These are phyloP conservation scores for Erysimum cheiranthoides DNA, from an alignment of 345 rosid genomes.

Conservation along the genomic window DNA sequence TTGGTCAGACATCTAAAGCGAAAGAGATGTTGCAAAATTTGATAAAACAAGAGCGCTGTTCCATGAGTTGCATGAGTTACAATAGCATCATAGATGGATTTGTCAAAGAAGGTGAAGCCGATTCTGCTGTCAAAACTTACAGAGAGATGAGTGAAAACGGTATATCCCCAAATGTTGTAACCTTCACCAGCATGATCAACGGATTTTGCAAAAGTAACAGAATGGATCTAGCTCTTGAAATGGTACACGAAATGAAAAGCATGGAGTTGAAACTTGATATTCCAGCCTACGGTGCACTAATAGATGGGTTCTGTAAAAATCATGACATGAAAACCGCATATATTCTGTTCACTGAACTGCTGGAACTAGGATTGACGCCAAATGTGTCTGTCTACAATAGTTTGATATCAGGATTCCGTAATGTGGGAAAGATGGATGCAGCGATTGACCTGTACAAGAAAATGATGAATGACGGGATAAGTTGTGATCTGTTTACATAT, in stretches of 20 bases:
- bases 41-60: slow-evolving; percentile 47
- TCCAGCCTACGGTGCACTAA: slow-evolving; percentile 60
- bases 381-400: slow-evolving; percentile 58
- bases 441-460: slow-evolving; percentile 41
- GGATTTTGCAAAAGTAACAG: slow-evolving; percentile 62
- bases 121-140: slow-evolving; percentile 54
- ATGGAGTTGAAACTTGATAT: slow-evolving; percentile 60
- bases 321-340: slow-evolving; percentile 63
- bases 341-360: slow-evolving; percentile 63
- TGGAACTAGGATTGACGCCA: slow-evolving; percentile 63
- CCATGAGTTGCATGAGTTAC: slow-evolving; percentile 59
- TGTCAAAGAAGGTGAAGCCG: slow-evolving; percentile 54
- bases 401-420: slow-evolving; percentile 59
- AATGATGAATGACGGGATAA: slow-evolving; percentile 60
- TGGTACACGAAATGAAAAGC: slow-evolving; percentile 61
- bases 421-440: slow-evolving; percentile 30
- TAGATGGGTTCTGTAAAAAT: slow-evolving; percentile 65
- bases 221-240: slow-evolving; percentile 58
- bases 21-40: slow-evolving; percentile 54
- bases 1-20: slow-evolving; percentile 62
- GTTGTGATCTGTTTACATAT: slow-evolving; percentile 65
- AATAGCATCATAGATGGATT: slow-evolving; percentile 70
- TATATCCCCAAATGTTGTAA: slow-evolving; percentile 53
- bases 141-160: slow-evolving; percentile 61
- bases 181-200: slow-evolving; percentile 64